Evolutionary conservation across 2,329 filamentous ascomycete species (phyloP), one percentile per base, ranked within the genome.

Genomic region (Cadophora gregata): DNA sequence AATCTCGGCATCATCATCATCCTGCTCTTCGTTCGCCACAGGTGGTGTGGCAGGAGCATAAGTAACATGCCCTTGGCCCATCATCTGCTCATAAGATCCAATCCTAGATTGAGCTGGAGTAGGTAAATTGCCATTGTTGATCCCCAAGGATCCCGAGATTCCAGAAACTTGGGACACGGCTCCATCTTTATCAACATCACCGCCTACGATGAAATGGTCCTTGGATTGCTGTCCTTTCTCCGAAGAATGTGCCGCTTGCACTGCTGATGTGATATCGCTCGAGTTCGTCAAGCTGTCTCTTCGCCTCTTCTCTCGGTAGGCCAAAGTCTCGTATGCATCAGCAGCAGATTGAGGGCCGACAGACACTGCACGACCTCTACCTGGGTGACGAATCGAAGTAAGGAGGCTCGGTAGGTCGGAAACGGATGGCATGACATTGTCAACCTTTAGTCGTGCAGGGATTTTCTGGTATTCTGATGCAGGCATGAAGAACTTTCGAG

Each of bases 291-390:
- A 80, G 73, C 87, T 90, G 73, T 90, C 86, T 61, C 86, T 82
- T 64, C 89, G 81, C 66, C 84, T 82, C 71, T 90, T 86, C 72
- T 97, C 93, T 24, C 95, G 89, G 76, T 97, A 97, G 6, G 95
- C 96, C 59, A 99, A 83, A 24, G 93, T 93, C 81, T 99, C 96
- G 80, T 97, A 97, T 27, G 93, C 96, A 80, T 99, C 96, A 1
- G 96, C 96, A 68, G 94, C 94, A 55, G 94, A 97, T 80, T 98
- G 96, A 1, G 96, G 96, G 0, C 96, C 96, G 62, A 98, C 87
- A 6, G 93, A 97, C 38, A 98, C 88, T 36, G 93, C 91, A 61
- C 96, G 87, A 68, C 90, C 90, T 67, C 93, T 85, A 16, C 85
- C 86, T 0, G 93, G 92, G 72, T 95, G 89, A 27, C 93, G 88